Conservation (phyloP, 768 basidiomycete species). For the Auricularia cornea region DNA sequence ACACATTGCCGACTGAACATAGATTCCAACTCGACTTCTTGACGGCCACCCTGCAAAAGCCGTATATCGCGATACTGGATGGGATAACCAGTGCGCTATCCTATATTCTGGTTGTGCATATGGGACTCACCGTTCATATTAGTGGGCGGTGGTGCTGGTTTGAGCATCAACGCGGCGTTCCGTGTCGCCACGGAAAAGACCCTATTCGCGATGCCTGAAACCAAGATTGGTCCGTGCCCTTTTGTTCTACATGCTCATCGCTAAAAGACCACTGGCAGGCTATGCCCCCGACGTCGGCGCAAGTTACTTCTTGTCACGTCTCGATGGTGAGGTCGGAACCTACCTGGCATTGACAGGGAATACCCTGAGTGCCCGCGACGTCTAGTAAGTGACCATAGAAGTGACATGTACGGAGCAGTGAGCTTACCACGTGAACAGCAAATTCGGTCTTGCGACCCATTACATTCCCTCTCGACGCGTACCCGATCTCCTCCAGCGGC, state of each 20-base stretch:
- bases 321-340: conserved; percentile 91
- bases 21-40: conserved; percentile 79
- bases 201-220: conserved; percentile 92
- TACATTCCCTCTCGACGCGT: conserved; percentile 74
- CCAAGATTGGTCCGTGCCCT: conserved; percentile 48
- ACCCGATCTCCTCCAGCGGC: conserved; percentile 57
- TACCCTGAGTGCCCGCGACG: conserved; percentile 64
- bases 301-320: conserved; percentile 76
- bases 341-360: conserved; percentile 85
- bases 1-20: conserved; percentile 11
- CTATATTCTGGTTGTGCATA: conserved; percentile 9
- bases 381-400: conserved; percentile 58
- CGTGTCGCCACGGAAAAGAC: conserved; percentile 93
- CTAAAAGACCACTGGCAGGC: conserved; percentile 16
- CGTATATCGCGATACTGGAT: conserved; percentile 88
- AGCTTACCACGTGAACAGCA: too few relatives aligned
- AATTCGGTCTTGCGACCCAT: conserved; percentile 87
- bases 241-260: neutral
- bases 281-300: conserved; percentile 92
- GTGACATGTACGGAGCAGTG: too few relatives aligned
- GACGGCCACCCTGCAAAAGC: conserved; percentile 63
- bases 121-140: conserved; percentile 4
- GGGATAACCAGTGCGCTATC: conserved; percentile 75
- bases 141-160: conserved; percentile 97
- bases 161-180: conserved; percentile 76